Base-by-base conservation (phyloP, 148 eudicot species). In the Cornus kousa region DNA sequence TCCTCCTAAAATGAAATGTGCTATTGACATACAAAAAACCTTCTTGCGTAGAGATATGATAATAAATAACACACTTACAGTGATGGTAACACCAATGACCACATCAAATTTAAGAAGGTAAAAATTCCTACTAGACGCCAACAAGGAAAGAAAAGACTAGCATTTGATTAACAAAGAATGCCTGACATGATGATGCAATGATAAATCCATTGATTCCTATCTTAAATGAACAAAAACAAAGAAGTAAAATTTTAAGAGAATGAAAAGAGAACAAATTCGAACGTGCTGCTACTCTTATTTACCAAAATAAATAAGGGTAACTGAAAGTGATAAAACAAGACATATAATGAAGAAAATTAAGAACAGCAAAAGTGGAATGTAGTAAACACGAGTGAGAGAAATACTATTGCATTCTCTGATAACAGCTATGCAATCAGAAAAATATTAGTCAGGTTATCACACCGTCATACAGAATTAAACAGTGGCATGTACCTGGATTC, bases 401-500 rank as follows among this genome's bases (percentile, higher is more conserved):
- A 62, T 62, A 62, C 24, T 62, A 19, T 62, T 1, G 4, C 66
- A n/a, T 32, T 33, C 31, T 35, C 59, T n/a, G 35, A 57, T 32
- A 70, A 77, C 70, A 6, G 46, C 13, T 16, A 39, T 5, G 32
- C 24, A 39, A 55, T 23, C 33, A 57, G 5, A 72, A 48, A 71
- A 53, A 31, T 50, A 67, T 70, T 67, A 40, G 40, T 74, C 39
- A 66, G 50, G 28, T 48, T 24, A 46, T 23, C 31, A 67, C 31
- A 32, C 32, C 22, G 33, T 43, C 22, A 43, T 31, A 70, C 37
- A 68, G 19, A 76, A 60, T 66, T 74, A 20, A 23, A 23, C 17
- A 40, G 11, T 31, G 7, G 37, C 23, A 78, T 20, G 39, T 80
- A 92, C 99, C 99, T 96, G 99, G 84, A 96, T 90, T 76, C 99